Percentiles rank a stretch among this genome's conserved stretches.
Evolutionary conservation across 2,329 filamentous ascomycete species (phyloP).

Genomic region (Leptosphaerulina australis): DNA sequence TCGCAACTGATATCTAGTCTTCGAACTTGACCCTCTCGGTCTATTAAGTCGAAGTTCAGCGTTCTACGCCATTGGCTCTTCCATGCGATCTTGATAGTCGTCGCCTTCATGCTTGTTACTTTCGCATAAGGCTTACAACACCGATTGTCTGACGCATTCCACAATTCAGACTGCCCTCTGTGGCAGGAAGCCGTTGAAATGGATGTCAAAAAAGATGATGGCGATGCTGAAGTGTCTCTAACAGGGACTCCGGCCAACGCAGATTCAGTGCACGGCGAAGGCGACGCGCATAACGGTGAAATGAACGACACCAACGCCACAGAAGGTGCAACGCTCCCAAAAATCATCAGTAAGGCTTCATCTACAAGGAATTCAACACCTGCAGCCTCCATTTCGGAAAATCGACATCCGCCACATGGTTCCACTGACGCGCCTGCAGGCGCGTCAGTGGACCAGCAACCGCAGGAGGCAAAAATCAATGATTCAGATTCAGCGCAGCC

Average conservation of each 20-base stretch:
- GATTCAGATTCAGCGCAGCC: constrained; percentile 40
- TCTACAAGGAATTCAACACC: constrained; percentile 46
- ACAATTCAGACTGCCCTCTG: constrained; percentile 26
- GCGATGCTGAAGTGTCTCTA: constrained; percentile 41
- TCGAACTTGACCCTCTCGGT: constrained; percentile 23
- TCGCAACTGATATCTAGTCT: constrained; percentile 3
- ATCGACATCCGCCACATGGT: constrained; percentile 30
- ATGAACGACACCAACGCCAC: constrained; percentile 27
- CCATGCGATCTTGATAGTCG: constrained; percentile 48
- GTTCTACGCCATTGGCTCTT: constrained; percentile 44
- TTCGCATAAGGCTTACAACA: constrained; percentile 29
- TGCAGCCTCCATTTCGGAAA: constrained; percentile 34
- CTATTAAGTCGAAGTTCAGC: constrained; percentile 30
- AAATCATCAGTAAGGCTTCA: constrained; percentile 43
- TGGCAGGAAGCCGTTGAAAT: constrained; percentile 40
- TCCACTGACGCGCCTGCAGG: constrained; percentile 36
- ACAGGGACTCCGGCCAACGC: constrained; percentile 38
- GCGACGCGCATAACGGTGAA: constrained; percentile 36
- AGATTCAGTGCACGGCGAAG: constrained; percentile 38
- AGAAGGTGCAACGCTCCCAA: constrained; percentile 39
- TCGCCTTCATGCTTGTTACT: too few species aligned
- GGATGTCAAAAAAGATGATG: constrained; percentile 46
- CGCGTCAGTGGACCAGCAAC: constrained; percentile 37
- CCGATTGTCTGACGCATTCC: constrained; percentile 29
- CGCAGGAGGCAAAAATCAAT: constrained; percentile 36